Conservation (phyloP, 2,329 filamentous ascomycete species). For the Fusarium sp. region DNA sequence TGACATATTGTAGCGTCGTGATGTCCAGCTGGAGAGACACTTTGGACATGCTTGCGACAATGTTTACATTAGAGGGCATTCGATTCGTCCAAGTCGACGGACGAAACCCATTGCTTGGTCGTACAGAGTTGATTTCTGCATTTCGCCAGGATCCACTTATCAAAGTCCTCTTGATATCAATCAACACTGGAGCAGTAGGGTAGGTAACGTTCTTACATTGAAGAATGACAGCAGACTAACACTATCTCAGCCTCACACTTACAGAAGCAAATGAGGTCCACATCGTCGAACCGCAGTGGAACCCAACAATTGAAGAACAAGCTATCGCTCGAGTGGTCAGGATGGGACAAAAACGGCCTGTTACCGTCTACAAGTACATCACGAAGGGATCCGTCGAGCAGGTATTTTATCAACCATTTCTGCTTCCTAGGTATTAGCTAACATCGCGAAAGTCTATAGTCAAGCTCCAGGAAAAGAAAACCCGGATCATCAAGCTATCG, state of each 20-base stretch:
- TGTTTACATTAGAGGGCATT: background rate
- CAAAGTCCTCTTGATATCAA: slow-evolving; percentile 14
- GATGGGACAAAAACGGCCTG: background rate
- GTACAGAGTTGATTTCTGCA: background rate
- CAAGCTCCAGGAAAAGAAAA: slow-evolving; percentile 13
- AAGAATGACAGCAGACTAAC: background rate
- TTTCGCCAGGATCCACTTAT: background rate
- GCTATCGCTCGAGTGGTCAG: slow-evolving; percentile 12
- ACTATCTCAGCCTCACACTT: background rate
- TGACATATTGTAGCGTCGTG: background rate
- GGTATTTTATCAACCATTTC: background rate
- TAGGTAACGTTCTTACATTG: background rate
- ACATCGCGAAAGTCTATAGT: fast-evolving
- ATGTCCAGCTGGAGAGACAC: slow-evolving; percentile 5
- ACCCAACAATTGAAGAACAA: slow-evolving; percentile 22
- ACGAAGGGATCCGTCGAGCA: background rate
- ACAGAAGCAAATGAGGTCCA: slow-evolving; percentile 12
- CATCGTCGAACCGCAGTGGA: slow-evolving; percentile 31
- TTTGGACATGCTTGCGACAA: background rate
- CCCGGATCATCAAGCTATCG: slow-evolving; percentile 1
- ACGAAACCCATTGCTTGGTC: background rate
- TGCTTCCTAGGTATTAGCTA: background rate
- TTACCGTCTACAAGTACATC: background rate
- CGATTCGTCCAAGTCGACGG: background rate
- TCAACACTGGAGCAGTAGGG: slow-evolving; percentile 15